A percentile compares a stretch with the other conserved stretches of the same genome.
Conservation (phyloP, 441 rosid species). For the Adansonia gregorii region DNA sequence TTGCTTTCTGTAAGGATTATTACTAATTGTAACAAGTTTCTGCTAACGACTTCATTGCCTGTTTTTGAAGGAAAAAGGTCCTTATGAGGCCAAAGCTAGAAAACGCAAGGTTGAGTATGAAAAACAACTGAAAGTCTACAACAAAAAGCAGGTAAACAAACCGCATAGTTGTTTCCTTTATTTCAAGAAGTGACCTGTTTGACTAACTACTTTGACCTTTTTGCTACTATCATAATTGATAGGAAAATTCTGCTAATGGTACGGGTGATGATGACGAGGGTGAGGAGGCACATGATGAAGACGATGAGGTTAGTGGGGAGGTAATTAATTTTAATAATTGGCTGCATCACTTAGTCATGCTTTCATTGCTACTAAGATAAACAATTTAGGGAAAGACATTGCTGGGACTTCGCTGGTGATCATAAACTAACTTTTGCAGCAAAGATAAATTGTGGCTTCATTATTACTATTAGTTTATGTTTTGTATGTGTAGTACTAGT, state of each 20-base stretch:
- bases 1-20: not conserved
- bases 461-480: not conserved
- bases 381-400: not conserved
- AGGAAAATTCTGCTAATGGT: conserved; percentile 48
- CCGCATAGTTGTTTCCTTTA: not conserved
- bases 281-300: conserved; percentile 53
- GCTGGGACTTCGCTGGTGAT: not conserved
- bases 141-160: conserved; percentile 54
- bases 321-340: conserved; percentile 27
- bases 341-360: not conserved
- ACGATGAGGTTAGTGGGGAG: conserved; percentile 51
- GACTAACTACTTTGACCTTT: not conserved
- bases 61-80: conserved; percentile 54
- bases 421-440: not conserved
- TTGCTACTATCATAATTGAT: conserved; percentile 1
- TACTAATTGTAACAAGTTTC: not conserved
- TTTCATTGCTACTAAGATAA: not conserved
- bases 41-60: not conserved
- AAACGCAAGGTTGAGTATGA: conserved; percentile 61
- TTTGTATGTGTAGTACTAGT: not conserved
- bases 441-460: not conserved
- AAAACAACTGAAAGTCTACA: conserved; percentile 58
- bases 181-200: not conserved
- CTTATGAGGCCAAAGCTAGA: conserved; percentile 61
- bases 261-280: conserved; percentile 53